Conservation (phyloP, 306 rosid species). For the Coriaria nepalensis region DNA sequence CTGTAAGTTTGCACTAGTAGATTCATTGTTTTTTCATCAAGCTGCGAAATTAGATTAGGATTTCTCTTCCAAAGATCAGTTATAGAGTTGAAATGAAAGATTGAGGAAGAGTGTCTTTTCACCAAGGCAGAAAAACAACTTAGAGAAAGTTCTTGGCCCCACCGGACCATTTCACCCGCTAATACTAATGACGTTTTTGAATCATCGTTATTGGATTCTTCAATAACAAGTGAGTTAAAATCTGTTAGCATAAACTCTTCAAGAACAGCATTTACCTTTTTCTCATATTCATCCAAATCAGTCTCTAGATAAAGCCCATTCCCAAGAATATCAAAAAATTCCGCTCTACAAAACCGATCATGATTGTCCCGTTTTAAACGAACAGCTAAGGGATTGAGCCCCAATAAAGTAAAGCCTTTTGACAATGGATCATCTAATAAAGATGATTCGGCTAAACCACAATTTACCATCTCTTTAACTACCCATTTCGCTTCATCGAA, state of each 20-base stretch:
- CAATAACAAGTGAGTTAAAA: constrained; percentile 28
- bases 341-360: constrained; percentile 37
- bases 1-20: constrained; percentile 44
- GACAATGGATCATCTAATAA: constrained; percentile 41
- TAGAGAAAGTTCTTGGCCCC: constrained; percentile 71
- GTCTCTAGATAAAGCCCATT: constrained; percentile 90
- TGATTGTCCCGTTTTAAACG: constrained; percentile 68
- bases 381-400: constrained; percentile 49
- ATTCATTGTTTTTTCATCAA: constrained; percentile 49
- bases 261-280: constrained; percentile 32
- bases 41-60: constrained; percentile 30
- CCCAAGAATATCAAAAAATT: constrained; percentile 71
- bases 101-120: constrained; percentile 36
- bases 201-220: constrained; percentile 37
- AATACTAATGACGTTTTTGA: constrained; percentile 31
- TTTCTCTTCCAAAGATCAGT: constrained; percentile 35
- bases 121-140: constrained; percentile 36
- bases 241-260: constrained; percentile 49
- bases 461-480: constrained; percentile 46
- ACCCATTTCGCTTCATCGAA: constrained; percentile 50
- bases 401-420: constrained; percentile 57
- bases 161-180: constrained; percentile 45
- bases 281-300: constrained; percentile 59
- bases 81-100: constrained; percentile 23
- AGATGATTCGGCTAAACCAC: constrained; percentile 37